Evolutionary conservation across 768 basidiomycete species (phyloP), one percentile per base, ranked within the genome.

Genomic region (Panaeolus cyanescens): DNA sequence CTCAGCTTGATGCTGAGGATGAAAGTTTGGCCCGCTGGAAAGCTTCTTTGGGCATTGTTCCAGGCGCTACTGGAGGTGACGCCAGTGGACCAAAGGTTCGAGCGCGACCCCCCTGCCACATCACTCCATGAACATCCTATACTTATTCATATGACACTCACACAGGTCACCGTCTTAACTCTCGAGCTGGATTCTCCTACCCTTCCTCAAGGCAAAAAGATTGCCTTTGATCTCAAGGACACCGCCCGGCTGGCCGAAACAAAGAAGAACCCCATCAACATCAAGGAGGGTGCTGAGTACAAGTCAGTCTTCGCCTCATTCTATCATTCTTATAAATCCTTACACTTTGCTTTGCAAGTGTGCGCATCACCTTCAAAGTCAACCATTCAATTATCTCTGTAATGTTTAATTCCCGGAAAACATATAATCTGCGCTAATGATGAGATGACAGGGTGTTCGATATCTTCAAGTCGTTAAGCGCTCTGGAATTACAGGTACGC

Each of bases 1-100:
- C 92, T 25, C 77, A 88, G 36, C 85, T 96, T 42, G 96, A 97
- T 76, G 88, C 90, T 31, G 82, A 91, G 63, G 96, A 98, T 72
- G 96, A 97, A 76, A 94, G 92, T 73, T 83, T 99, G 68, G 88
- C 90, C 32, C 88, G 94, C 64, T 99, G 96, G 96, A 99, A 99
- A 74, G 93, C 93, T 36, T 94, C 90, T 57, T 83, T 99, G 28
- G 96, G 96, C 57, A 87, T 98, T 62, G 82, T 84, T 56, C 82
- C 86, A 32, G 87, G 84, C 30, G 79, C 72, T 19, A 28, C 71
- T 4, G 30, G 54, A 13, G 76, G 71, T 19, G 69, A 78, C 59
- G 72, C 78, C 13, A 75, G 62, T 65, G 86, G 85, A 13, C 91
- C 91, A 55, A 93, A 92, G 85, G 93, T 90, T 61, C 39, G 63